Base-by-base conservation (phyloP, 164 flowering plant genomes). In the Sedum album region DNA sequence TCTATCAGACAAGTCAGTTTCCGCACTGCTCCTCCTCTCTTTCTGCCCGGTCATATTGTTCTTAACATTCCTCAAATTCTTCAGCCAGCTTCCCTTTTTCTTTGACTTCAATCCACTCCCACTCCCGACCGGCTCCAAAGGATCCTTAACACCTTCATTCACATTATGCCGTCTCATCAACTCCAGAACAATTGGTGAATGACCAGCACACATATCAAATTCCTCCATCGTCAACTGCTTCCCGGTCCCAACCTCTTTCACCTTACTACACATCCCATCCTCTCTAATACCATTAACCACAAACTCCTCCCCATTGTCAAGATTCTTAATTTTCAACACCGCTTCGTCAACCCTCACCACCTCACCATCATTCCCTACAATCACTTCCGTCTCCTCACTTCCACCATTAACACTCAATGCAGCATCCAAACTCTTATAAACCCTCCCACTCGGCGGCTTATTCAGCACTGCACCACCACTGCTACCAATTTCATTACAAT, bases 101-200 rank as follows among this genome's bases (percentile, higher is more conserved):
- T 87, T 95, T 62, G 63, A 35, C 75, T 85, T 87, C 1, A 73
- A 71, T 35, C 85, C 82, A 61, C 73, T 82, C 33, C 62, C 62
- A 28, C 17, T 57, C 33, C 83, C 81, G 73, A 71, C 76, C 5
- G 60, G 79, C 65, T 69, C 71, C 1, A 67, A 68, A 55, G 81
- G 81, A 64, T 73, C 82, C 65, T 15, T 57, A 28, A 76, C 79
- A 70, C 82, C 87, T 26, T 87, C 90, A 73, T 91, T 97, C 75
- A 91, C 92, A 73, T 83, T 86, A 71, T 95, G 96, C 73, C 99
- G 77, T 75, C 99, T 73, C 99, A 95, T 92, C 80, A 95, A 62
- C 72, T 95, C 99, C 51, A 88, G 97, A 69, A 95, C 97, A 63
- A 95, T 88, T 0, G 99, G 99, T 0, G 99, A 95, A 72, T 89